phyloP scores from a whole-genome alignment of 106 monocot species.

The Dendrobium catenatum region DNA sequence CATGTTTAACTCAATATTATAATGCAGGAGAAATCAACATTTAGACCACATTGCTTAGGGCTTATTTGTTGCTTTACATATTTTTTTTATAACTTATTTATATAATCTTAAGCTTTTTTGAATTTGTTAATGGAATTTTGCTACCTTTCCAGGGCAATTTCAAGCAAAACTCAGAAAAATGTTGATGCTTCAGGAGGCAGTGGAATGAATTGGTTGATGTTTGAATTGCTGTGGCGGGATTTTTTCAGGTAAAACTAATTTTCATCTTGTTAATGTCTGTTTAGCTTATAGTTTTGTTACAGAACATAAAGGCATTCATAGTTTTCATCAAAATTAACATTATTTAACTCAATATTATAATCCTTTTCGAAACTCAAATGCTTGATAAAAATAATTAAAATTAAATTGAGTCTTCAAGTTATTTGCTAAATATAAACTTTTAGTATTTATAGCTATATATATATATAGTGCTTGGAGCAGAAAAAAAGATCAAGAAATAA shows the following conservation, averaged over 20 bases:
- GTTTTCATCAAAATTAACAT: not conserved
- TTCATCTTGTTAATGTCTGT: not conserved
- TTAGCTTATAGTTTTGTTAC: not conserved
- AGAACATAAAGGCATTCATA: not conserved
- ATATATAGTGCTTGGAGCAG: no score
- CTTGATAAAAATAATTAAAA: no score
- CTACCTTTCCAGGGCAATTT: constrained; percentile 35
- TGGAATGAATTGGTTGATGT: constrained; percentile 88
- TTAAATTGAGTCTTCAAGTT: no score
- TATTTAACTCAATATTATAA: not conserved
- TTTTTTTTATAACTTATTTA: no score
- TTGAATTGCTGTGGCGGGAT: constrained; percentile 98
- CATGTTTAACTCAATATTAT: no score
- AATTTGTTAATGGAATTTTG: not conserved
- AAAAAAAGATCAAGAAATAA: no score
- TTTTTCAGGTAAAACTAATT: constrained; percentile 70
- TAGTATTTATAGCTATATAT: no score
- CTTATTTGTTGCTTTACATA: no score
- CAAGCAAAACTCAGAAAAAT: constrained; percentile 29
- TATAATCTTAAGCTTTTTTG: not conserved
- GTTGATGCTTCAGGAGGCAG: constrained; percentile 29
- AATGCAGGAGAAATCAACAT: no score
- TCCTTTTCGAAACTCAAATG: no score
- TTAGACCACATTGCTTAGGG: no score
- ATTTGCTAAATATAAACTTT: no score